phyloP scores from a whole-genome alignment of 306 rosid species.

The Pterocarpus santalinus region DNA sequence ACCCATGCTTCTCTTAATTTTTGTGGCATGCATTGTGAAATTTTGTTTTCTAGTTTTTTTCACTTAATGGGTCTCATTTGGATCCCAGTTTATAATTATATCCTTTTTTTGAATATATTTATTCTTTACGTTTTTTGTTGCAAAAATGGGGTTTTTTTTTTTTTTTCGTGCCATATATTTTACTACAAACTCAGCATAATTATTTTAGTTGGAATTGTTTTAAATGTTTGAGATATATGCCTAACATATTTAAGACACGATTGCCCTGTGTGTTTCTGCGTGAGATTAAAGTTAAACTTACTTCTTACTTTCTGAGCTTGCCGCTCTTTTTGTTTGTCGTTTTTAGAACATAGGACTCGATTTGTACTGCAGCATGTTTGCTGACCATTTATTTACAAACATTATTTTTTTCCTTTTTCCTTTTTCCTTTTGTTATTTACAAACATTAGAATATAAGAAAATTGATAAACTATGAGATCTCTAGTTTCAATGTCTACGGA shows the following conservation, averaged over 20 bases:
- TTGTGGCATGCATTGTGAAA: not conserved
- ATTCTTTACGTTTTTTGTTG: not conserved
- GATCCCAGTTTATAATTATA: not conserved
- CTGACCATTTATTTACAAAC: not conserved
- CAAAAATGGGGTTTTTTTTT: no score
- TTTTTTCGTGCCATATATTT: not conserved
- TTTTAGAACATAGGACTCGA: not conserved
- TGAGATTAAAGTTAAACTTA: constrained; percentile 17
- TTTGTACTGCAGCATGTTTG: constrained; percentile 1
- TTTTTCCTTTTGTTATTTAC: no score
- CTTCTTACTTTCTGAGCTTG: constrained; percentile 6
- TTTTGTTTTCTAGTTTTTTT: not conserved
- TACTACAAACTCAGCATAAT: not conserved
- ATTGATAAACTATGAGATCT: not conserved
- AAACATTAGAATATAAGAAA: not conserved
- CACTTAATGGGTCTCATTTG: not conserved
- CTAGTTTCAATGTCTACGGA: not conserved
- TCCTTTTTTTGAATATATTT: not conserved
- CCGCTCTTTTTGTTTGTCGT: constrained; percentile 11
- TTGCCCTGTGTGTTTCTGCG: not conserved
- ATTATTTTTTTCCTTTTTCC: not conserved
- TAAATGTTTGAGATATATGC: constrained; percentile 9
- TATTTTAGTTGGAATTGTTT: not conserved
- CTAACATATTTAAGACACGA: not conserved
- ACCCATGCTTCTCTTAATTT: not conserved